Evolutionary conservation across 768 basidiomycete species (phyloP), one percentile per base, ranked within the genome.

Genomic region (Obba rivulosa): DNA sequence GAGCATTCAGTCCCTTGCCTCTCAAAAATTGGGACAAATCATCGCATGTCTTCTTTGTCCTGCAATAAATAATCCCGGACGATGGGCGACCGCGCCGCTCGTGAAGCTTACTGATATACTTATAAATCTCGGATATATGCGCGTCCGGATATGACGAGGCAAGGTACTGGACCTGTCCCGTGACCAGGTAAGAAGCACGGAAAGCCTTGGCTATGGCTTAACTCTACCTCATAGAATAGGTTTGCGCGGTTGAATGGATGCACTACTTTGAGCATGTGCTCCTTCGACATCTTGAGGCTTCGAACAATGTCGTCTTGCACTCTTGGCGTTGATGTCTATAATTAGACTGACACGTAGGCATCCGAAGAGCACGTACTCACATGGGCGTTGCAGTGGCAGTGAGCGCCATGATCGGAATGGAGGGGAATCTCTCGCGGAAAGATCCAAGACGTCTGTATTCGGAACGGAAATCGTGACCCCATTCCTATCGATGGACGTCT

Each of bases 161-260:
- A 34, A 79, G 64, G 56, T 88, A 88, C 28, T 79, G 77, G 50
- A 88, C 74, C 85, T 87, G 53, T 20, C 23, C 20, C 21, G 28
- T 31, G n/a, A 10, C 34, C 22, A 39, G 34, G 21, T 11, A 18
- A 22, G n/a, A 17, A 37, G 13, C 39, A 28, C 23, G 22, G 31
- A 8, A 20, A 17, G 16, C 10, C 5, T 7, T n/a, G 20, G 35
- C 18, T 24, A 23, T 45, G 25, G 13, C 20, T n/a, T 8, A 18
- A 22, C 48, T 61, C 8, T 16, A 84, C 89, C 69, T 93, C 90
- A 52, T 93, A 92, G 61, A 76, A 92, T 2, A 92, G 71, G 62
- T 92, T 92, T 3, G 68, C 58, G 3, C 90, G 75, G 57, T 92
- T 93, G 66, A 91, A 92, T 0, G 87, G 88, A 58, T 90, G 88